Evolutionary conservation across 495 filamentous ascomycete species (phyloP).

Genomic region (Barbatosphaeria neglecta): DNA sequence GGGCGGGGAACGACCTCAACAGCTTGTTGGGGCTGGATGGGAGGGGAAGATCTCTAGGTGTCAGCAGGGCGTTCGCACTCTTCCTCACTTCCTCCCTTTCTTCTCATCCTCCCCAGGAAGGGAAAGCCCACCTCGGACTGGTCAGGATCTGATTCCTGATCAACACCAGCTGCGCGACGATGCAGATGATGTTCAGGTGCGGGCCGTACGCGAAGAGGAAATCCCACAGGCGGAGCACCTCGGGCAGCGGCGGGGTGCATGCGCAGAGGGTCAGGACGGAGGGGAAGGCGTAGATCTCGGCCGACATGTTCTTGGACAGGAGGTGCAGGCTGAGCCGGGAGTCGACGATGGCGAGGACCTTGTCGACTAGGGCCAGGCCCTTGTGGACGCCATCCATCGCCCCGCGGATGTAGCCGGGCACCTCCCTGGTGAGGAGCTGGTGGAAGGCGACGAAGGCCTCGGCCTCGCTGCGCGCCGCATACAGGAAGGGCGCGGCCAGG

Average conservation of each 20-base stretch:
- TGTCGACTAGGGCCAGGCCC: slow-evolving; percentile 81
- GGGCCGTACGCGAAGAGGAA: slow-evolving; percentile 93
- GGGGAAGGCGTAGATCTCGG: slow-evolving; percentile 95
- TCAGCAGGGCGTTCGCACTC: background rate
- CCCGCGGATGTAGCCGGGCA: slow-evolving; percentile 85
- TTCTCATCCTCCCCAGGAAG: no score
- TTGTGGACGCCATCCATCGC: slow-evolving; percentile 97
- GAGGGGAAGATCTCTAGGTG: no score
- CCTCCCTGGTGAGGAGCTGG: slow-evolving; percentile 76
- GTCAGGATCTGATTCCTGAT: slow-evolving; percentile 74
- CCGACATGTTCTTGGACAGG: slow-evolving; percentile 71
- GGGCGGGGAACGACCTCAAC: slow-evolving; percentile 74
- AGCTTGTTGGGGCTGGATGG: slow-evolving; percentile 74
- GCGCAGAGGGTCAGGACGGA: slow-evolving; percentile 91
- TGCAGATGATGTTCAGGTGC: slow-evolving; percentile 90
- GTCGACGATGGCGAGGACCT: slow-evolving; percentile 80
- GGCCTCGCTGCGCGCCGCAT: slow-evolving; percentile 86
- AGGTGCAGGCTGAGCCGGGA: slow-evolving; percentile 75
- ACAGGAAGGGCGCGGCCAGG: slow-evolving; percentile 94
- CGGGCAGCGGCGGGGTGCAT: slow-evolving; percentile 91
- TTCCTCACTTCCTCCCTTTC: background rate
- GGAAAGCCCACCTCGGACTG: slow-evolving; percentile 72
- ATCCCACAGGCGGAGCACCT: slow-evolving; percentile 94
- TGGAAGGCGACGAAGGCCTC: slow-evolving; percentile 91
- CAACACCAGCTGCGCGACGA: slow-evolving; percentile 88